A percentile compares a stretch with the other conserved stretches of the same genome.
These are phyloP conservation scores for Lasiosphaeria hispida DNA, from an alignment of 495 filamentous ascomycete species.

Conservation along the genomic window DNA sequence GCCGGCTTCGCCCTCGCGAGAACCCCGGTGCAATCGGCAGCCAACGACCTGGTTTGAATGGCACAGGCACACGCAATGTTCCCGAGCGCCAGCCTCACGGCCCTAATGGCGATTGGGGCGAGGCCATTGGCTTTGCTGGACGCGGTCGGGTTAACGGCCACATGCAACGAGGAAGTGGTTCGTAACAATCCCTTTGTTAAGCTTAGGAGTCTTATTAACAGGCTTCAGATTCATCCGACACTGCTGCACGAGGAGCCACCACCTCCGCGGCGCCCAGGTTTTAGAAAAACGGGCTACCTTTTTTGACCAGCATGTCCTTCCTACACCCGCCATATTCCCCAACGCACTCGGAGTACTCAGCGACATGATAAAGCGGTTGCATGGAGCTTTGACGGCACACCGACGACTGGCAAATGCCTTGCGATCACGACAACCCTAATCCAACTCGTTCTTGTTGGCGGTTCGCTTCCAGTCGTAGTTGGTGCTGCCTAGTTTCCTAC, in stretches of 20 bases:
- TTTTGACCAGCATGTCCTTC: background rate
- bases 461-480: no score
- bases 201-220: background rate
- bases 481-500: no score
- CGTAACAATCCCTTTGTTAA: conserved; percentile 6
- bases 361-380: no score
- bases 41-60: conserved; percentile 71
- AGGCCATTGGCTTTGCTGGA: conserved; percentile 63
- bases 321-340: background rate
- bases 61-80: conserved; percentile 60
- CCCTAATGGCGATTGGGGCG: conserved; percentile 68
- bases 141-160: conserved; percentile 77
- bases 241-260: conserved; percentile 24
- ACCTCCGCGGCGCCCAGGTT: conserved; percentile 27
- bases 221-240: conserved; percentile 35
- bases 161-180: conserved; percentile 73
- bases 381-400: no score
- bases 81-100: conserved; percentile 82
- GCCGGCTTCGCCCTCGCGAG: conserved; percentile 39
- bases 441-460: background rate
- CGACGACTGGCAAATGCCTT: background rate
- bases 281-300: conserved; percentile 19
- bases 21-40: conserved; percentile 78
- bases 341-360: background rate
- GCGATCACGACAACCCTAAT: background rate